These are phyloP conservation scores for Galerina marginata DNA, from an alignment of 768 basidiomycete genomes.

Conservation along the genomic window DNA sequence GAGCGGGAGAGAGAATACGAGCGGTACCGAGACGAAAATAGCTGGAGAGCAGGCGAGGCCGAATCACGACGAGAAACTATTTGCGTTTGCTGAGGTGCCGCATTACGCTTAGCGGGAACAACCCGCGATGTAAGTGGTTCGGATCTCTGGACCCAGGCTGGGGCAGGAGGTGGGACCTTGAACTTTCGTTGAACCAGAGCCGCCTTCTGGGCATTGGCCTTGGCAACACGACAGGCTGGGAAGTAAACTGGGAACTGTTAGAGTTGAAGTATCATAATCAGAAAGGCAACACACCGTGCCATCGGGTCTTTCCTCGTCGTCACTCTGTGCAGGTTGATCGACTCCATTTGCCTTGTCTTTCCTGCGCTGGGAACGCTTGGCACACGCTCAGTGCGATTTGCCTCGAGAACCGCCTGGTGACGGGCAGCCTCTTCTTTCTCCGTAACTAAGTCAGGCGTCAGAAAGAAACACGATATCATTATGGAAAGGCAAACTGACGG, in stretches of 20 bases:
- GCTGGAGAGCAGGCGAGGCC: neutral
- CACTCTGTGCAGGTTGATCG: neutral
- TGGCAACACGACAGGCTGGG: neutral
- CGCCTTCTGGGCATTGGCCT: neutral
- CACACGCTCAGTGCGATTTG: neutral
- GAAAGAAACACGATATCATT: neutral
- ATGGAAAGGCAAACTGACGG: neutral
- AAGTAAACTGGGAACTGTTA: neutral
- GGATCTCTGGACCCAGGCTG: no score
- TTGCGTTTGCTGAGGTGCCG: no score
- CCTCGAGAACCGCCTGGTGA: neutral
- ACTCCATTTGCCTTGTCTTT: neutral
- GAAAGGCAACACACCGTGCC: neutral
- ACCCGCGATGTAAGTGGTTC: no score
- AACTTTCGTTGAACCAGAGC: no score
- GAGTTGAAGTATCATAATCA: neutral
- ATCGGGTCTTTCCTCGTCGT: slow-evolving; percentile 1
- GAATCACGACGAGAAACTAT: neutral
- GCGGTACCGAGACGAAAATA: neutral
- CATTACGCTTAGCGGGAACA: no score
- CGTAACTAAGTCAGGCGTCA: neutral
- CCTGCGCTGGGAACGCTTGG: neutral
- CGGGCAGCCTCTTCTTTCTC: neutral
- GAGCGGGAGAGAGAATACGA: neutral
- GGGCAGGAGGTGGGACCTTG: no score